Conservation (phyloP, 106 monocot genomes). For the Dendrobium catenatum region DNA sequence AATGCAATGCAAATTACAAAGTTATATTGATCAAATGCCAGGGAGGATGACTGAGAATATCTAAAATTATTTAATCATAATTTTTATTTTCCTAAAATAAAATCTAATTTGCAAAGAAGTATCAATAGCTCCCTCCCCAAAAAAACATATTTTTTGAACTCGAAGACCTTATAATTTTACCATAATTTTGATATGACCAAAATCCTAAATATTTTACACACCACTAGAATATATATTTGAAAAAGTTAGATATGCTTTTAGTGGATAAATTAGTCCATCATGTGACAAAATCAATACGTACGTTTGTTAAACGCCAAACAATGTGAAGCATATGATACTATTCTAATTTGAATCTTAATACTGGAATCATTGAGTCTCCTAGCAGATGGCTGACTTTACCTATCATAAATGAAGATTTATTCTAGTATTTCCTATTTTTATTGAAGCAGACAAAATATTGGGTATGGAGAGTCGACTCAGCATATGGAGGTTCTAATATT, state of each 20-base stretch:
- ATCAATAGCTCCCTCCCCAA: background rate
- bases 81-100: background rate
- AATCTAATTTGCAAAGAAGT: background rate
- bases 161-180: background rate
- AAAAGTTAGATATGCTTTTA: background rate
- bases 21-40: background rate
- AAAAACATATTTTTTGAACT: background rate
- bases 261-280: background rate
- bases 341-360: background rate
- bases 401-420: slow-evolving; percentile 4
- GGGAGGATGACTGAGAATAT: background rate
- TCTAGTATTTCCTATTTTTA: slow-evolving; percentile 20
- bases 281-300: background rate
- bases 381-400: slow-evolving; percentile 10
- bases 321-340: background rate
- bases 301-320: background rate
- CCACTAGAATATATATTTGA: background rate
- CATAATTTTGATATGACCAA: background rate
- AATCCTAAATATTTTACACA: background rate
- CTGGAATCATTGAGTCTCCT: background rate
- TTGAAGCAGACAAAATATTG: slow-evolving; percentile 82
- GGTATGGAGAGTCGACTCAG: slow-evolving; percentile 84
- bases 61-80: background rate
- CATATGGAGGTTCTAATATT: slow-evolving; percentile 32
- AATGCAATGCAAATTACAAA: slow-evolving; percentile 1